Base-by-base conservation (phyloP, 768 basidiomycete species). In the Leccinum subtestaceum region DNA sequence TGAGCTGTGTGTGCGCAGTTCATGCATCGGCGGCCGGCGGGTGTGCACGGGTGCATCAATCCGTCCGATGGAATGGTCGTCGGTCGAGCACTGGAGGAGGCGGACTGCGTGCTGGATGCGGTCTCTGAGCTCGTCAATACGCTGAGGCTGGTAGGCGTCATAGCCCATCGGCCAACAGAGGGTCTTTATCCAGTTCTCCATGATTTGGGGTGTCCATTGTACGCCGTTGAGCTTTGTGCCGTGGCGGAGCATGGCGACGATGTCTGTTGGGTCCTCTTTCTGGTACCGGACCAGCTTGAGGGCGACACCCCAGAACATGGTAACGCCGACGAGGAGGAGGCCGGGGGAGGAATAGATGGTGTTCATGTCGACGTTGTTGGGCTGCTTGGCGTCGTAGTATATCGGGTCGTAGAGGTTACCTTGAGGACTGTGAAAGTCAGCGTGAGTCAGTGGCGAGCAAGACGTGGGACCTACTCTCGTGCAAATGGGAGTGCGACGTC, bases 401-500 rank as follows among this genome's bases (percentile, higher is more conserved):
- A 90, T 84, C 6, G 87, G 87, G 63, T 90, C 88, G 64, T 81
- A 85, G 17, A 53, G 50, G 17, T 63, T 63, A 6, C 72, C 72
- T 2, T 49, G 51, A 9, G 63, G 49, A 48, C 72, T 72, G 62
- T 48, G n/a, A 17, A 7, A 4, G 36, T 63, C 52, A 68, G 54
- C 57, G 31, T 52, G 63, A 51, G 43, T 46, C 50, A 50, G 60
- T 57, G 53, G 46, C 25, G 1, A 29, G 17, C 17, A 9, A 38
- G 27, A 25, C 40, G 52, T 54, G 52, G 51, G 50, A 67, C 86
- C 72, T 65, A 88, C 84, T 86, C 83, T 59, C 73, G 69, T 19
- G 83, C 81, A 80, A 85, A 81, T 15, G 88, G 88, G 51, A 90
- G 75, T 2, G 88, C 85, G 13, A 88, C 77, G 61, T 90, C 88